Conservation (phyloP, 202 grass and related monocot genomes). For the Panicum hallii region DNA sequence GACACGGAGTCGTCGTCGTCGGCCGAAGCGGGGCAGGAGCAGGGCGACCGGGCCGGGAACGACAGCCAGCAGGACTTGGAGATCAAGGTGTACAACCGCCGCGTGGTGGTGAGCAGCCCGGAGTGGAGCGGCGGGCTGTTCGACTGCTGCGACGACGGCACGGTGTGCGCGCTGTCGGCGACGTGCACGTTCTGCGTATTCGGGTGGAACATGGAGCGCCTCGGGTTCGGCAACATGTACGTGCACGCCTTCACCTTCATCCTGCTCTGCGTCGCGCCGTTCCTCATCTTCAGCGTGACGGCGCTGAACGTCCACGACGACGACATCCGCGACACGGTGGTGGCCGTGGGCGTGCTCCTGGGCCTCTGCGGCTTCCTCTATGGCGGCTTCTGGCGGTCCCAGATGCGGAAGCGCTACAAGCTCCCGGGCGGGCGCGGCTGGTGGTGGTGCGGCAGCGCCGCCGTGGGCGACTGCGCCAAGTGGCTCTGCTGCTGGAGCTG, state of each 20-base stretch:
- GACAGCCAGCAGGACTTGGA: conserved; percentile 29
- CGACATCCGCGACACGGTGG: conserved; percentile 55
- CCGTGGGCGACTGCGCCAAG: conserved; percentile 65
- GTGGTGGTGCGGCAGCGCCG: conserved; percentile 43
- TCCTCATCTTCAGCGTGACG: conserved; percentile 75
- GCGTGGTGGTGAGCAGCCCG: conserved; percentile 75
- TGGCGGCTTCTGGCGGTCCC: conserved; percentile 84
- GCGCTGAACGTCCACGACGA: conserved; percentile 73
- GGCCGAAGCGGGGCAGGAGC: background rate
- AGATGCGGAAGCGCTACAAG: conserved; percentile 92
- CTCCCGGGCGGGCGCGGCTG: conserved; percentile 40
- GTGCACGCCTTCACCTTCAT: conserved; percentile 88
- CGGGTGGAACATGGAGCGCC: conserved; percentile 98
- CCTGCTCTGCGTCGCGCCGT: conserved; percentile 67
- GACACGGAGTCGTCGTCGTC: conserved; percentile 20
- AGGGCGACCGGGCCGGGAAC: background rate
- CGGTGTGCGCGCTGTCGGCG: conserved; percentile 71
- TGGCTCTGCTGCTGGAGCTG: conserved; percentile 91
- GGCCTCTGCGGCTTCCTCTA: conserved; percentile 79
- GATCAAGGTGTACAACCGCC: conserved; percentile 67
- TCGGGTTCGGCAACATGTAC: conserved; percentile 98
- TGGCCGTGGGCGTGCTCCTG: conserved; percentile 57
- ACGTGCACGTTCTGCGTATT: conserved; percentile 87
- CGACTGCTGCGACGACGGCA: conserved; percentile 88
- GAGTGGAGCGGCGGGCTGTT: conserved; percentile 87